phyloP scores from a whole-genome alignment of 805 yeast species.

The Metschnikowia drakensbergensis region DNA sequence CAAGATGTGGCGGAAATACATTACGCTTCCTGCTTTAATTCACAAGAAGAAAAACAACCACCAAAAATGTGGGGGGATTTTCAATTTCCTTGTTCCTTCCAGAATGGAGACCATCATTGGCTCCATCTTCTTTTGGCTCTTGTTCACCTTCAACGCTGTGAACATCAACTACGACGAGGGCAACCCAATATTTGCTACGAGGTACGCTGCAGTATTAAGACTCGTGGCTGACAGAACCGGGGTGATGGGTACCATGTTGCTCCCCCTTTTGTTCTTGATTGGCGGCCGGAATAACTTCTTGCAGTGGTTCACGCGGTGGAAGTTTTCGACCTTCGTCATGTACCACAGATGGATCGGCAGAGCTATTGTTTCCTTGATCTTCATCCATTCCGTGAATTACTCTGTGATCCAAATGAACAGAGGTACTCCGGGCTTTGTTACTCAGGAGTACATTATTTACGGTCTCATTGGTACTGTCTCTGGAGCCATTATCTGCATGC shows the following conservation, averaged over 20 bases:
- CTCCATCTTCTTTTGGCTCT: slow-evolving; percentile 20
- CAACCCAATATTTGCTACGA: slow-evolving; percentile 32
- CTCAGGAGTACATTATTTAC: slow-evolving; percentile 11
- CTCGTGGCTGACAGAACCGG: slow-evolving; percentile 17
- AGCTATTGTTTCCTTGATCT: slow-evolving; percentile 14
- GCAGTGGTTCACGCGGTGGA: slow-evolving; percentile 20
- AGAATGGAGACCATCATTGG: slow-evolving; percentile 22
- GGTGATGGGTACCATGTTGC: slow-evolving; percentile 15
- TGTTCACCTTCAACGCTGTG: slow-evolving; percentile 13
- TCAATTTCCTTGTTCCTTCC: slow-evolving; percentile 28
- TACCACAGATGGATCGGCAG: slow-evolving; percentile 20
- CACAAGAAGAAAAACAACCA: slow-evolving; percentile 27
- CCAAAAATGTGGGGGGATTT: slow-evolving; percentile 18
- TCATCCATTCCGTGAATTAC: slow-evolving; percentile 15
- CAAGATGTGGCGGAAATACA: slow-evolving; percentile 32
- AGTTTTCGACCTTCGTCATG: slow-evolving; percentile 16
- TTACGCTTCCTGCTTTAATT: slow-evolving; percentile 39
- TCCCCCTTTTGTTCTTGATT: slow-evolving; percentile 17
- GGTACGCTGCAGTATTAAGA: slow-evolving; percentile 9
- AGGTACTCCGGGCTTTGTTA: slow-evolving; percentile 3
- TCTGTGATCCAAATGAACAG: slow-evolving; percentile 4
- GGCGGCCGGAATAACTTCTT: slow-evolving; percentile 20
- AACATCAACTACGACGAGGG: slow-evolving; percentile 24
- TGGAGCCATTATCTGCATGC: slow-evolving; percentile 17
- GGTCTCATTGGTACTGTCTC: slow-evolving; percentile 13